Base-by-base conservation (phyloP, 257 asterid genomes). In the Anisodus acutangulus region DNA sequence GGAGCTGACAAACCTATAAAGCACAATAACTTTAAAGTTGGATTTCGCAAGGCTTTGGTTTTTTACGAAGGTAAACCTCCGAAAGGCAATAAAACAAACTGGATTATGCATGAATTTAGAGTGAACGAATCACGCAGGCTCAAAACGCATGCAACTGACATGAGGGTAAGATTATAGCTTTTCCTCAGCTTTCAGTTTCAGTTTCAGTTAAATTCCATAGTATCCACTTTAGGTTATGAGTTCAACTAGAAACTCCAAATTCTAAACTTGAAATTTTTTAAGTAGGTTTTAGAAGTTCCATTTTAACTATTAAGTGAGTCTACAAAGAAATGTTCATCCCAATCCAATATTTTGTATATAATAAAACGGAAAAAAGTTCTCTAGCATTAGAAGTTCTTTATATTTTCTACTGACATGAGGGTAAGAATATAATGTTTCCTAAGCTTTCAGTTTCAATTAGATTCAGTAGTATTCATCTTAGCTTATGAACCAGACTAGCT, bases 61-160 rank as follows among this genome's bases (percentile, higher is more conserved):
- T 85, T 58, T 8, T 79, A 82, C 8, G 19, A 60, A 39, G 90
- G 86, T 4, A 87, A 78, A 59, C 80, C 88, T 4, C 86, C 85
- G 3, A 63, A 80, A 7, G 86, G 86, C 2, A 19, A 19, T 2
- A 87, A 87, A 41, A 82, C 85, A 0, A 78, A 51, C 4, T 87
- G 90, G 90, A 85, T 83, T 11, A 87, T 87, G 90, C 88, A 87
- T 13, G 90, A 87, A 15, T 87, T 68, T 62, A 67, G 85, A 41
- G 72, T 85, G 17, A 1, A 58, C 13, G 76, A 82, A 6, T 68
- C 69, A 16, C 82, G 62, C 17, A 82, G 57, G 22, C 54, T 54
- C 22, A 69, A 57, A 39, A 26, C 35, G 5, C 19, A 16, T 58
- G 80, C 37, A 53, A 4, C 51, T 3, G 79, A 76, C 69, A 87